Evolutionary conservation across 2,329 filamentous ascomycete genomes (phyloP), one percentile per base, ranked within the genome.

Genomic region (Proliferodiscus dingleyae): DNA sequence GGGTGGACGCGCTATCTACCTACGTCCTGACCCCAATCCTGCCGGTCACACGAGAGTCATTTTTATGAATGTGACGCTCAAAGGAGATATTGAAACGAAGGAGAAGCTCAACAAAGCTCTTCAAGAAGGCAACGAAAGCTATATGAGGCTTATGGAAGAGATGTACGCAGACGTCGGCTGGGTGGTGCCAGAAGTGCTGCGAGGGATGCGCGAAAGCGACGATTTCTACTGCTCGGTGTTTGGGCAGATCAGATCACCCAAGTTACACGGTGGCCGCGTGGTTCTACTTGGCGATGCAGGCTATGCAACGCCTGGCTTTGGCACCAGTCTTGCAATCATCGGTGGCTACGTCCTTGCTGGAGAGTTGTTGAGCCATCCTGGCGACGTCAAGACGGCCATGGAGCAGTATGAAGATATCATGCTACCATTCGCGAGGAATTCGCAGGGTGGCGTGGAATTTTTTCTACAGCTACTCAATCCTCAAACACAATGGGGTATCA

Each of bases 301-400:
- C 2, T 71, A 67, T 46, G 64, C 64, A 4, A 62, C 66, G 7
- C 68, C 67, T 3, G 71, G 72, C 1, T 61, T 64, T 43, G 70
- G 69, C 10, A 71, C 68, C 2, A 65, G 61, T 11, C 53, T 64
- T 3, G 66, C 68, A 1, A 56, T 74, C 13, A 56, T 66, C 3
- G 64, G 66, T 5, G 71, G 66, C 2, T 74, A 75, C 51, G 53
- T 74, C 4, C 61, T 76, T 21, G 72, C 71, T 0, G 71, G 72
- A 3, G 71, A 71, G 53, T 54, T 71, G 22, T 53, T 57, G 37
- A 55, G 55, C 34, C 51, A 60, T n/a, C 37, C 37, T 15, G 49
- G 54, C 11, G 56, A 69, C 51, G 24, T 70, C 9, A 53, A 45
- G 8, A 60, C 60, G 8, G 68, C 58, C 5, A 52, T 69, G 5